Percentiles rank a stretch among this genome's conserved stretches.
phyloP scores from a whole-genome alignment of 2,329 filamentous ascomycete species.

The Rhytidhysteron rufulum region DNA sequence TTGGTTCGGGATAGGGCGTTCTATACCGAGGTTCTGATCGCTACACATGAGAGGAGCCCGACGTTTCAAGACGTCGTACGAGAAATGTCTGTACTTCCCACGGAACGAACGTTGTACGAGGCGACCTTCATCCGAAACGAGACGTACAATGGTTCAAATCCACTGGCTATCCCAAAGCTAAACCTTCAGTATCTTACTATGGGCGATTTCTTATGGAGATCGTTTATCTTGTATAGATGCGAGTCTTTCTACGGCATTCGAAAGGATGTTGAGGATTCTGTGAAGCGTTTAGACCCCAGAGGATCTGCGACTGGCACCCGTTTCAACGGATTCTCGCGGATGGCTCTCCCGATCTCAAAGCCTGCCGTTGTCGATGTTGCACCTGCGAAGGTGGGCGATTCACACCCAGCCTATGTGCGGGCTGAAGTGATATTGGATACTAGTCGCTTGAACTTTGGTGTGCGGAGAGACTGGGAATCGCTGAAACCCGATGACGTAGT shows the following conservation, averaged over 20 bases:
- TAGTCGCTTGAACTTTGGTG: conserved; percentile 68
- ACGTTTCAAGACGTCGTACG: conserved; percentile 79
- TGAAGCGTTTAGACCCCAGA: conserved; percentile 74
- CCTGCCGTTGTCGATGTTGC: conserved; percentile 84
- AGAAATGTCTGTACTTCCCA: conserved; percentile 74
- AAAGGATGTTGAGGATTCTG: conserved; percentile 78
- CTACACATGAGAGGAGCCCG: conserved; percentile 69
- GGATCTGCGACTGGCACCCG: conserved; percentile 61
- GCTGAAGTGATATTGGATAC: conserved; percentile 85
- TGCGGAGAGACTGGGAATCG: conserved; percentile 85
- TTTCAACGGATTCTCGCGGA: conserved; percentile 83
- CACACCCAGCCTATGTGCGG: conserved; percentile 76
- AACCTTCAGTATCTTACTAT: conserved; percentile 94
- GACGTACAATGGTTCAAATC: conserved; percentile 78
- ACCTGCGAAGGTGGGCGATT: conserved; percentile 76
- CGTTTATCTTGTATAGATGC: conserved; percentile 80
- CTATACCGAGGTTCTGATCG: conserved; percentile 68
- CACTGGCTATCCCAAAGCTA: conserved; percentile 86
- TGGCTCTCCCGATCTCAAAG: conserved; percentile 84
- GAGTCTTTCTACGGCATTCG: conserved; percentile 93
- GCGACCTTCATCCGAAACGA: conserved; percentile 75
- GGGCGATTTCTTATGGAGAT: conserved; percentile 95
- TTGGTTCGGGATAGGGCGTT: conserved; percentile 62
- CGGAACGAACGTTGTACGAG: conserved; percentile 78
- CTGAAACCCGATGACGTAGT: conserved; percentile 84